These are phyloP conservation scores for Aspergillus brasiliensis DNA, from an alignment of 2,329 filamentous ascomycete genomes.

Conservation along the genomic window DNA sequence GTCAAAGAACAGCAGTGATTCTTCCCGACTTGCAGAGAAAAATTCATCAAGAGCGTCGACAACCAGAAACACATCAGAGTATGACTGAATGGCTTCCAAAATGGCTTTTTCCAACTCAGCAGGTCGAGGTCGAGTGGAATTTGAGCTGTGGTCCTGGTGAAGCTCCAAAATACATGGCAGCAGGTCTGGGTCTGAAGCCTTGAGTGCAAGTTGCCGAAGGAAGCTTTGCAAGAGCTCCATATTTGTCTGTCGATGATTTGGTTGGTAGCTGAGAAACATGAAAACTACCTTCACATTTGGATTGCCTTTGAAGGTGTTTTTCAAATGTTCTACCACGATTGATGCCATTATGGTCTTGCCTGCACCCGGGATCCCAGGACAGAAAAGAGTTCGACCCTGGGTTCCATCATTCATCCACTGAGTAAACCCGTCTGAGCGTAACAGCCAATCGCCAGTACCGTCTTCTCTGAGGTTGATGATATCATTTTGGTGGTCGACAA, in stretches of 20 bases:
- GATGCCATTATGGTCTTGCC: not conserved
- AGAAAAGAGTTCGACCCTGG: slow-evolving; percentile 21
- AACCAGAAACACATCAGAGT: not conserved
- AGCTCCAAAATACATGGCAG: not conserved
- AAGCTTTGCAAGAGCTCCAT: not conserved
- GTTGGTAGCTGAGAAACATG: too few relatives aligned
- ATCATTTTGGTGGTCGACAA: too few relatives aligned
- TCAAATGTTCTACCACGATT: not conserved
- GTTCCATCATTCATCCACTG: too few relatives aligned
- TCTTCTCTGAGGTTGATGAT: too few relatives aligned
- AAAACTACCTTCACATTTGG: not conserved
- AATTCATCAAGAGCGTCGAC: slow-evolving; percentile 8
- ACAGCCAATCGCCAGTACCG: too few relatives aligned
- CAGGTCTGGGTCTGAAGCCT: too few relatives aligned
- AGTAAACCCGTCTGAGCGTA: too few relatives aligned
- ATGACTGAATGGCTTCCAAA: not conserved
- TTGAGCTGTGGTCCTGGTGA: not conserved
- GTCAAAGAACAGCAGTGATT: not conserved
- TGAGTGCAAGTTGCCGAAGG: not conserved
- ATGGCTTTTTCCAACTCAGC: not conserved
- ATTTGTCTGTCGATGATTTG: too few relatives aligned
- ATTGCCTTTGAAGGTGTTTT: not conserved
- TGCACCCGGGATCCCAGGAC: not conserved
- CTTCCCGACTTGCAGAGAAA: not conserved
- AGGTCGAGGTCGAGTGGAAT: slow-evolving; percentile 13